Percentiles rank a stretch among this genome's conserved stretches.
phyloP scores from a whole-genome alignment of 192 early-diverging fungal genomes.

The Podila horticola region DNA sequence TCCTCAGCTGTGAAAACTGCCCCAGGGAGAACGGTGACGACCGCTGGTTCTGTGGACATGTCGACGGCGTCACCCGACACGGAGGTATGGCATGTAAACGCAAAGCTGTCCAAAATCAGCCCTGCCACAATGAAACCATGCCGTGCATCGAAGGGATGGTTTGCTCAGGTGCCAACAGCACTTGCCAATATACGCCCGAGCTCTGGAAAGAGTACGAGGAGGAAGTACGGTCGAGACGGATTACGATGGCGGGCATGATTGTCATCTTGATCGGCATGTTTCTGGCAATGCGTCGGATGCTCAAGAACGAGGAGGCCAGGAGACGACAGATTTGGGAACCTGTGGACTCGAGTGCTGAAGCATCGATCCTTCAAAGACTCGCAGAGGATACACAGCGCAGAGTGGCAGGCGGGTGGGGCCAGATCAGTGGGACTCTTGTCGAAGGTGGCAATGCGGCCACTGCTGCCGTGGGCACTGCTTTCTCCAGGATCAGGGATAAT shows the following conservation, averaged over 20 bases:
- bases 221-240: slow-evolving; percentile 33
- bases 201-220: slow-evolving; percentile 24
- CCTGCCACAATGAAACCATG: slow-evolving; percentile 36
- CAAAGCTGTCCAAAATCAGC: slow-evolving; percentile 14
- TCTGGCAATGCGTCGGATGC: slow-evolving; percentile 41
- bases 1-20: slow-evolving; percentile 24
- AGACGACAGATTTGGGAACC: slow-evolving; percentile 50
- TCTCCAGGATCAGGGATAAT: slow-evolving; percentile 44
- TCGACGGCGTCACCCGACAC: slow-evolving; percentile 34
- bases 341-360: slow-evolving; percentile 48
- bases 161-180: slow-evolving; percentile 25
- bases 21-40: slow-evolving; percentile 14
- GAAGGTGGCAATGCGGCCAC: slow-evolving; percentile 47
- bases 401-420: slow-evolving; percentile 46
- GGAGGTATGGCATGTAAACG: slow-evolving; percentile 36
- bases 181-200: slow-evolving; percentile 40
- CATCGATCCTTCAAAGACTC: slow-evolving; percentile 36
- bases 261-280: slow-evolving; percentile 44
- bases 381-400: slow-evolving; percentile 48
- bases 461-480: slow-evolving; percentile 47
- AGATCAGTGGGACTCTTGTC: slow-evolving; percentile 44
- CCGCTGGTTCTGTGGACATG: slow-evolving; percentile 37
- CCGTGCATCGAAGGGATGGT: slow-evolving; percentile 20
- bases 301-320: slow-evolving; percentile 50
- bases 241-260: slow-evolving; percentile 50